A percentile compares a stretch with the other conserved stretches of the same genome.
These are phyloP conservation scores for Debaryomycetaceae sp. DNA, from an alignment of 1,139 yeast species.

Conservation along the genomic window DNA sequence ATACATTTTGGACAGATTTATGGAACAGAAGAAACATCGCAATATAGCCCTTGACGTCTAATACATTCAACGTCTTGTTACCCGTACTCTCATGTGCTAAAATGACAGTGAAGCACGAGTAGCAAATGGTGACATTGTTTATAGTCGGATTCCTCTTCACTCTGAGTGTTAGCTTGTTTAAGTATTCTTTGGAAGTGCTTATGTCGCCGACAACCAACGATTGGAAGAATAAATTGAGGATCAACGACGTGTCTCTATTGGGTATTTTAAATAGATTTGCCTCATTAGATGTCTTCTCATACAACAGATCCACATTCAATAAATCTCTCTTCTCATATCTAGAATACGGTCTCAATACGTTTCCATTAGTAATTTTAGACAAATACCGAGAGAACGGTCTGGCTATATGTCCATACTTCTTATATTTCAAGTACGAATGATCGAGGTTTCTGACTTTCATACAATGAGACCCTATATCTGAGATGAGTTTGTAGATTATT, in stretches of 20 bases:
- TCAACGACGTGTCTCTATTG: slow-evolving; percentile 3
- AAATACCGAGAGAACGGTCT: too few species aligned
- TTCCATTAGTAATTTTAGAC: too few species aligned
- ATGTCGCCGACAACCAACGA: slow-evolving; percentile 4
- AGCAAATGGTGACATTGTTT: slow-evolving; percentile 9
- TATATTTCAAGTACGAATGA: too few species aligned
- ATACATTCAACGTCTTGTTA: slow-evolving; percentile 6
- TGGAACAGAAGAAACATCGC: slow-evolving; percentile 6
- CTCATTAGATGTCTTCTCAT: not conserved
- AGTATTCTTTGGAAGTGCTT: slow-evolving; percentile 1
- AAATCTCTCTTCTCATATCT: not conserved
- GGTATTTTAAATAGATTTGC: slow-evolving; percentile 1
- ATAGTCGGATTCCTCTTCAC: not conserved
- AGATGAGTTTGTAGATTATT: not conserved
- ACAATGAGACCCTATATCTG: not conserved
- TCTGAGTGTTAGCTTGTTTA: slow-evolving; percentile 1
- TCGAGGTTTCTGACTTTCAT: not conserved
- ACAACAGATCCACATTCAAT: not conserved
- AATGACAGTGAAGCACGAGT: slow-evolving; percentile 13
- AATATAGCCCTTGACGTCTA: slow-evolving; percentile 10
- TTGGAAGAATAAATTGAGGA: slow-evolving; percentile 5
- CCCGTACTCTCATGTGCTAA: slow-evolving; percentile 5
- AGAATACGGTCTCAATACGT: too few species aligned
- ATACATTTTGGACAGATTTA: too few species aligned
- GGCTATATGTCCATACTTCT: too few species aligned